These are phyloP conservation scores for Venturia effusa DNA, from an alignment of 2,329 filamentous ascomycete genomes.

Conservation along the genomic window DNA sequence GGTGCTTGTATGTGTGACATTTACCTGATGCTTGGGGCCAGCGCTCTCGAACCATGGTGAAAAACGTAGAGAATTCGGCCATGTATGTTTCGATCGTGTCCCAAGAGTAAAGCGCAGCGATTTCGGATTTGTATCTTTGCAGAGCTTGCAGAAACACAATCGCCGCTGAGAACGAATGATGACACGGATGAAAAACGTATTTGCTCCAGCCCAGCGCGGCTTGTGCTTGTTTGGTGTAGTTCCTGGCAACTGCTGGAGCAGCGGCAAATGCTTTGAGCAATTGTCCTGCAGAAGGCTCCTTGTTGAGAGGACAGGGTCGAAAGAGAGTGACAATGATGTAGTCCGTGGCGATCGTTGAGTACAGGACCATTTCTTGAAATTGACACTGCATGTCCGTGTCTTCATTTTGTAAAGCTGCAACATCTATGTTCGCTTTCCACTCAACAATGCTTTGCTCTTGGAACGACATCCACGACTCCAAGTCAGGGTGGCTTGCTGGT, in stretches of 20 bases:
- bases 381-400: constrained; percentile 19
- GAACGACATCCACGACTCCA: constrained; percentile 22
- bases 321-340: constrained; percentile 23
- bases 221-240: constrained; percentile 23
- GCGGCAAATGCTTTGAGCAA: constrained; percentile 20
- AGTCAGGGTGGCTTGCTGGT: constrained; percentile 17
- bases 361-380: constrained; percentile 26
- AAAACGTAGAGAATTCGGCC: constrained; percentile 22
- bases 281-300: constrained; percentile 19
- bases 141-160: constrained; percentile 23
- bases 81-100: constrained; percentile 22
- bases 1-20: background rate
- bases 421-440: constrained; percentile 23
- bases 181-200: constrained; percentile 27
- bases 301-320: constrained; percentile 20
- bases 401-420: constrained; percentile 19
- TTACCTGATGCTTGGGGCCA: constrained; percentile 21
- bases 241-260: constrained; percentile 23
- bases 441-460: constrained; percentile 20
- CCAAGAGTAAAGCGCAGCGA: constrained; percentile 20
- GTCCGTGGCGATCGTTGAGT: constrained; percentile 23
- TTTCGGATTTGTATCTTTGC: constrained; percentile 19
- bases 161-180: constrained; percentile 24
- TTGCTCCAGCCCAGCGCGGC: constrained; percentile 25
- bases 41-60: constrained; percentile 24